These are phyloP conservation scores for Gossypium aridum DNA, from an alignment of 441 rosid genomes.

Conservation along the genomic window DNA sequence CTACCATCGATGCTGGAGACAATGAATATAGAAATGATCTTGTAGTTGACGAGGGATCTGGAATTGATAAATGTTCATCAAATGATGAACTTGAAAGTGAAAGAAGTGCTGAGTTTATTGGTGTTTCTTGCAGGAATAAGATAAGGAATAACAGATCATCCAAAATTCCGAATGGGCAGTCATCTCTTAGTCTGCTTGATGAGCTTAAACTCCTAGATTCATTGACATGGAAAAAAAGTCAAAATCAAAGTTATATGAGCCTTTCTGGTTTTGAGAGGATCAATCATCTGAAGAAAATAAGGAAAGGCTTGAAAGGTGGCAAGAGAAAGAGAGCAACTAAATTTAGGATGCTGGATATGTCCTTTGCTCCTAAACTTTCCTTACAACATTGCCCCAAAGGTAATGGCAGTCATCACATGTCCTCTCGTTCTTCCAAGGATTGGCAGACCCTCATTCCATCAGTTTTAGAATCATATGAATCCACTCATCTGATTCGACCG, in stretches of 20 bases:
- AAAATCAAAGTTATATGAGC: slow-evolving; percentile 14
- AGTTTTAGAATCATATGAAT: slow-evolving; percentile 9
- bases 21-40: slow-evolving; percentile 19
- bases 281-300: slow-evolving; percentile 16
- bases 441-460: slow-evolving; percentile 15
- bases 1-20: slow-evolving; percentile 25
- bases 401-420: slow-evolving; percentile 4
- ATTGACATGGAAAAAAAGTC: slow-evolving; percentile 39
- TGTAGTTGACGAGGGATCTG: slow-evolving; percentile 45
- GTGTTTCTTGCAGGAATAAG: slow-evolving; percentile 19
- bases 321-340: slow-evolving; percentile 32
- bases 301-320: slow-evolving; percentile 22
- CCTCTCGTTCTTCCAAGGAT: slow-evolving; percentile 21
- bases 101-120: slow-evolving; percentile 32
- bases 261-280: slow-evolving; percentile 19
- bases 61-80: slow-evolving; percentile 44
- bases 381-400: slow-evolving; percentile 3
- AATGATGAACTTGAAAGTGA: slow-evolving; percentile 43
- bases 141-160: slow-evolving; percentile 14
- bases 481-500: slow-evolving; percentile 7
- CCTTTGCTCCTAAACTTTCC: slow-evolving; percentile 8
- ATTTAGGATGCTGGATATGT: slow-evolving; percentile 17
- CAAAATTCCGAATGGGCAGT: slow-evolving; percentile 18
- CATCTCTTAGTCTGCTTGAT: slow-evolving; percentile 40
- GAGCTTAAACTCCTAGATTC: slow-evolving; percentile 50